Evolutionary conservation across 2,329 filamentous ascomycete genomes (phyloP).

Genomic region (Cladosporium colombiae): DNA sequence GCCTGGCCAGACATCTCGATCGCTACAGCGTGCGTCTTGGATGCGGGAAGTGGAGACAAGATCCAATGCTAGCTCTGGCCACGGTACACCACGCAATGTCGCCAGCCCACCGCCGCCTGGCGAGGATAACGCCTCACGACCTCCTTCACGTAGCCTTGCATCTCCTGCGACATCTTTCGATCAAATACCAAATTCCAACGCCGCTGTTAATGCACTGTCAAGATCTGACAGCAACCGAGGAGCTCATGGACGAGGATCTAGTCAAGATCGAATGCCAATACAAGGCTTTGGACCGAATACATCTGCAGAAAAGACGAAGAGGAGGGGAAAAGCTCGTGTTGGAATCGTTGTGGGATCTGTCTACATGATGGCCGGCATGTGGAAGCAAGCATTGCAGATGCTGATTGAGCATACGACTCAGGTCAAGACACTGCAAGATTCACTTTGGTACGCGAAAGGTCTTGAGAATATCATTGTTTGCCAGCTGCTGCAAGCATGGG

Average conservation of each 20-base stretch:
- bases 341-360: slow-evolving; percentile 80
- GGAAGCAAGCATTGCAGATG: slow-evolving; percentile 84
- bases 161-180: slow-evolving; percentile 57
- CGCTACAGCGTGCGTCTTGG: slow-evolving; percentile 39
- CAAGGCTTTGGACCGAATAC: slow-evolving; percentile 64
- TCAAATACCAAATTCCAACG: slow-evolving; percentile 50
- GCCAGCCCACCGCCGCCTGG: slow-evolving; percentile 25
- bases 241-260: slow-evolving; percentile 26
- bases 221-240: slow-evolving; percentile 39
- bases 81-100: slow-evolving; percentile 28
- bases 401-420: slow-evolving; percentile 76
- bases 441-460: slow-evolving; percentile 96
- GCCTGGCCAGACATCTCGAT: slow-evolving; percentile 55
- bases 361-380: slow-evolving; percentile 85
- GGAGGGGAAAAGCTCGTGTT: slow-evolving; percentile 77
- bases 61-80: slow-evolving; percentile 24
- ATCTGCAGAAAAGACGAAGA: slow-evolving; percentile 62
- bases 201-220: slow-evolving; percentile 39
- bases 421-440: slow-evolving; percentile 79
- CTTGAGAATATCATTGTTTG: slow-evolving; percentile 84
- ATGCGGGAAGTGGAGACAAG: slow-evolving; percentile 17
- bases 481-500: slow-evolving; percentile 81
- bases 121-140: slow-evolving; percentile 28
- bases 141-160: slow-evolving; percentile 29
- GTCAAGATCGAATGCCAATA: slow-evolving; percentile 61